Evolutionary conservation across 495 filamentous ascomycete species (phyloP).

Genomic region (Usnea hakonensis): DNA sequence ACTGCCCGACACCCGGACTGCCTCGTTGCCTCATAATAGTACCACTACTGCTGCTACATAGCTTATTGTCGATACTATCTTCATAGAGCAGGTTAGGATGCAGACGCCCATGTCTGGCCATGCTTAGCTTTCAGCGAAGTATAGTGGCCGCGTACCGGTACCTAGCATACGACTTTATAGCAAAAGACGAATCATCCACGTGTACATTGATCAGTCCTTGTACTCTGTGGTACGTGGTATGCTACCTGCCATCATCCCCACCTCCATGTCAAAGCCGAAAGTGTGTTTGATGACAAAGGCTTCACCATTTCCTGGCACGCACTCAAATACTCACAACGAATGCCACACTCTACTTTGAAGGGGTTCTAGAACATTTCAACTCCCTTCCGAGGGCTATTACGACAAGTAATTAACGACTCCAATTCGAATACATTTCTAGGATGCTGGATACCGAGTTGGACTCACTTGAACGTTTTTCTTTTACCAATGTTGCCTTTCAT

Average conservation of each 20-base stretch:
- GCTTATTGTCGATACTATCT: constrained; percentile 59
- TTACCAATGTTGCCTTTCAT: neutral
- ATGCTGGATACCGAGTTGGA: neutral
- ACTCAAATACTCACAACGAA: neutral
- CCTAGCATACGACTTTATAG: constrained; percentile 44
- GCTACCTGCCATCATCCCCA: constrained; percentile 12
- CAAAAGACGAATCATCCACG: constrained; percentile 27
- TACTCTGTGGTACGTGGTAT: constrained; percentile 15
- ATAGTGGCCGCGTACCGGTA: constrained; percentile 31
- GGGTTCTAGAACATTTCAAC: neutral
- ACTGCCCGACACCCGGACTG: constrained; percentile 25
- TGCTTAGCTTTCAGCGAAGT: constrained; percentile 22
- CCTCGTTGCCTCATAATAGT: constrained; percentile 15
- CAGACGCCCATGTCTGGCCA: constrained; percentile 36
- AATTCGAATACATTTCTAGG: neutral
- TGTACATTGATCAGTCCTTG: constrained; percentile 21
- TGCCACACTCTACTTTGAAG: neutral
- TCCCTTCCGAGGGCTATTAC: neutral
- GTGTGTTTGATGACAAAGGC: constrained; percentile 4
- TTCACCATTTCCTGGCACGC: neutral
- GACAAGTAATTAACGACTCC: neutral
- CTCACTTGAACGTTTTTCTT: neutral
- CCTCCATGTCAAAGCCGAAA: constrained; percentile 12
- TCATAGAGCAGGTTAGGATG: constrained; percentile 55
- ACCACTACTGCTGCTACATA: constrained; percentile 50